Percentiles rank a stretch among this genome's conserved stretches.
phyloP scores from a whole-genome alignment of 352 stramenopile genomes.

The Saprolegnia parasitica region DNA sequence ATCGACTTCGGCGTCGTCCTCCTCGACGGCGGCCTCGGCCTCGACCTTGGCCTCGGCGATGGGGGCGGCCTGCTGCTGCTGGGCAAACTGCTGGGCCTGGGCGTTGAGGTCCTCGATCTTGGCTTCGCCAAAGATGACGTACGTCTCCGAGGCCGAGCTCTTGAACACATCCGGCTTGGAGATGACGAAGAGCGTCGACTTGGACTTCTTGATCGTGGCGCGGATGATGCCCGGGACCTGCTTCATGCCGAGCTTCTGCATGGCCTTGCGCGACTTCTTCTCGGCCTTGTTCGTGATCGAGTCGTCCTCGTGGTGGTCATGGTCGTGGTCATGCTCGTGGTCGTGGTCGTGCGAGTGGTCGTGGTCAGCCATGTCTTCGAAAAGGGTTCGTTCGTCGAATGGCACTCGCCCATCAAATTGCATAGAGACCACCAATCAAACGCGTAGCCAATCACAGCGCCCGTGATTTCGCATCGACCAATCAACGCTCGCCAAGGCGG shows the following conservation, averaged over 20 bases:
- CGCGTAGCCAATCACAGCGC: background rate
- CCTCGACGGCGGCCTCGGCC: conserved; percentile 45
- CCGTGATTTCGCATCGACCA: background rate
- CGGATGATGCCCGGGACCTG: conserved; percentile 93
- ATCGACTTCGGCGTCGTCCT: conserved; percentile 91
- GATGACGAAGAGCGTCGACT: conserved; percentile 97
- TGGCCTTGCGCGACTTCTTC: conserved; percentile 98
- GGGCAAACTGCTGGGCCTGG: conserved; percentile 91
- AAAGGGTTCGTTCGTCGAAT: conserved; percentile 16
- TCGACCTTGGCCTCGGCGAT: conserved; percentile 36
- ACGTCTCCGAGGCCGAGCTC: conserved; percentile 91
- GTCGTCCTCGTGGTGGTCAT: conserved; percentile 67
- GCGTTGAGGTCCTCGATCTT: conserved; percentile 96
- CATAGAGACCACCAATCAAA: conserved; percentile 5
- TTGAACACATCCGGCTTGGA: conserved; percentile 98
- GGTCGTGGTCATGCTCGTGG: conserved; percentile 42
- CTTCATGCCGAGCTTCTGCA: conserved; percentile 99
- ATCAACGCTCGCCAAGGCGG: background rate
- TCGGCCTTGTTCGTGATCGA: conserved; percentile 94
- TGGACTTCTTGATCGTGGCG: conserved; percentile 98
- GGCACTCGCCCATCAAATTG: background rate
- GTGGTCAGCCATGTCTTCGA: conserved; percentile 44
- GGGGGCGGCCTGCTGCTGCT: conserved; percentile 30
- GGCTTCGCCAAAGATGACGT: conserved; percentile 98
- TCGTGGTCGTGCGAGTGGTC: conserved; percentile 38